Evolutionary conservation across 495 filamentous ascomycete genomes (phyloP), one percentile per base, ranked within the genome.

Genomic region (Rusavskia elegans): DNA sequence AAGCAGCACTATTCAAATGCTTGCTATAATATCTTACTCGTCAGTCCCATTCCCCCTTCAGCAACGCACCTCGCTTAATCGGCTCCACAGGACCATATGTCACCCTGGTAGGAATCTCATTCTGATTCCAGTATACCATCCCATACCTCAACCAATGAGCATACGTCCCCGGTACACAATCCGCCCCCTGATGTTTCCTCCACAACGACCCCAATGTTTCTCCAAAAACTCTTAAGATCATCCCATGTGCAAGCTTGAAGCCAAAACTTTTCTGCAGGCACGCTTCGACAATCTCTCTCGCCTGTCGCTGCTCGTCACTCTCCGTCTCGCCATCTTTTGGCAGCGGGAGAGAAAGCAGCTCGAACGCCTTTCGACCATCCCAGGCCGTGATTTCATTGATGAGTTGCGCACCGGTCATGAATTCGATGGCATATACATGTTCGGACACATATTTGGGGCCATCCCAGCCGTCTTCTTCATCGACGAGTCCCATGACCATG

Each of bases 221-320:
- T 21, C 65, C 65, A 13, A 32, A 1, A 2, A 48, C 30, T 17
- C 20, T 25, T 11, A 48, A 16, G 29, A 48, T 76, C 29, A 75
- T 51, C 0, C 74, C 74, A 59, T 77, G 74, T 1, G 70, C 74
- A 14, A 80, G 57, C 63, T 78, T 78, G 53, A 76, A 71, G 14
- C 64, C 68, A 59, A 72, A 77, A 50, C 71, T 73, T 52, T 56
- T 65, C 41, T 51, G 56, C 49, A 77, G 55, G 49, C 71, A 73
- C 20, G 55, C 64, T 54, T 75, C 71, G 0, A 80, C 72, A 48
- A 77, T 70, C 58, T 72, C 67, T 35, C 73, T 57, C 1, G 72
- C 71, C 48, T 61, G 57, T 48, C 58, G 66, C 61, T 80, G 76
- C 5, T 77, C 68, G n/a, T 54, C 60, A 39, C 53, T 72, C 57